Conservation (phyloP, 176 grass and related monocot species). For the Aegilops bicornis region DNA sequence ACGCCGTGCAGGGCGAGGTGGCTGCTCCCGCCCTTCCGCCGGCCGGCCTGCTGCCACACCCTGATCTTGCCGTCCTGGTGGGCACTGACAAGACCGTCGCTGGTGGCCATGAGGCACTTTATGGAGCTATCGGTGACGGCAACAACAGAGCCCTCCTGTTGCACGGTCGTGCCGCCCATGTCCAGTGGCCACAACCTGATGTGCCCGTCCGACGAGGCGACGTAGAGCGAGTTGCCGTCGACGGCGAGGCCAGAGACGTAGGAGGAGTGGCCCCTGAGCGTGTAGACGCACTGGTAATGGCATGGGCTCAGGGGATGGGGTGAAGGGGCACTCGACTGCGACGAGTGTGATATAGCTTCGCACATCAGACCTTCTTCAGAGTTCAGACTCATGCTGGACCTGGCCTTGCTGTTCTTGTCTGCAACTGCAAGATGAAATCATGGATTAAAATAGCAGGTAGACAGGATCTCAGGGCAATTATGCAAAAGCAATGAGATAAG, state of each 20-base stretch:
- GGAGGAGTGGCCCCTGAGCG: conserved; percentile 55
- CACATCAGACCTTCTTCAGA: background rate
- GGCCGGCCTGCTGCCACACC: conserved; percentile 35
- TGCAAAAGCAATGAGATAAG: conserved; percentile 7
- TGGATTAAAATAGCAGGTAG: background rate
- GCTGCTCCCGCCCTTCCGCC: background rate
- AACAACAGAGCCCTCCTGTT: conserved; percentile 1
- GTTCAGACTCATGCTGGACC: background rate
- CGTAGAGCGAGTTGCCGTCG: conserved; percentile 31
- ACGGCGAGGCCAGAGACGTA: conserved; percentile 59
- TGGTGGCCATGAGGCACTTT: conserved; percentile 46
- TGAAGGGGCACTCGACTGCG: conserved; percentile 17
- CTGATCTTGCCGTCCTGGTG: conserved; percentile 84
- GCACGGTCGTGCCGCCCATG: background rate
- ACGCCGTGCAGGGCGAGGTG: conserved; percentile 39
- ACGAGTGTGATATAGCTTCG: conserved; percentile 29
- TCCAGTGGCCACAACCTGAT: conserved; percentile 48
- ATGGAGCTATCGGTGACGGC: conserved; percentile 41
- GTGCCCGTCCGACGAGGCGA: conserved; percentile 50
- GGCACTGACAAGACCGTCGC: conserved; percentile 46
- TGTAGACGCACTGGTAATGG: conserved; percentile 41
- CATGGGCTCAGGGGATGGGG: conserved; percentile 3
- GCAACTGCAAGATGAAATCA: conserved; percentile 1
- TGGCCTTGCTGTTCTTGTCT: background rate
- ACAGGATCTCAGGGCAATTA: background rate